Conservation (phyloP, 495 filamentous ascomycete genomes). For the Penicillium paradoxum region DNA sequence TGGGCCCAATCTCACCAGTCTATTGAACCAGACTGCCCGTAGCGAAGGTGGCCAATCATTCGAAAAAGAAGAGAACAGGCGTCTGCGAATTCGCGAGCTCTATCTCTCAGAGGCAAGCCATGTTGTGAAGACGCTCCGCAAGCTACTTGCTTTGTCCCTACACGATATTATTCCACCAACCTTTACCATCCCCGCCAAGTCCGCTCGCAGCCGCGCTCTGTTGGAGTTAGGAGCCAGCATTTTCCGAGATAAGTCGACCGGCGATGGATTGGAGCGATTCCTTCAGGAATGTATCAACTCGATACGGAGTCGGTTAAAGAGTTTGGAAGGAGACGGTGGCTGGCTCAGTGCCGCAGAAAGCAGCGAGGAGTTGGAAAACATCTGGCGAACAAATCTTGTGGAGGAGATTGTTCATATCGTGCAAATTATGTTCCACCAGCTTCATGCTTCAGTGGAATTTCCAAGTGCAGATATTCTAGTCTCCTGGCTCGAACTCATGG, state of each 20-base stretch:
- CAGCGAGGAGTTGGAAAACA: constrained; percentile 50
- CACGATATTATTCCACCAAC: constrained; percentile 16
- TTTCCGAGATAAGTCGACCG: constrained; percentile 28
- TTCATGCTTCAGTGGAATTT: constrained; percentile 51
- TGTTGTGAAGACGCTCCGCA: constrained; percentile 40
- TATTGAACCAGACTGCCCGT: constrained; percentile 29
- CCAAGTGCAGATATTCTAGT: constrained; percentile 56
- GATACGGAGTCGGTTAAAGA: constrained; percentile 41
- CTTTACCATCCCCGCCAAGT: not conserved
- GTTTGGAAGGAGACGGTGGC: constrained; percentile 44
- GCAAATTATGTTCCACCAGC: constrained; percentile 64
- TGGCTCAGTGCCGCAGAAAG: constrained; percentile 47
- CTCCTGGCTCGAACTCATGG: constrained; percentile 71
- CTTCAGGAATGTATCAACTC: constrained; percentile 40
- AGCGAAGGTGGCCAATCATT: constrained; percentile 53
- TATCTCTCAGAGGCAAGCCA: constrained; percentile 65
- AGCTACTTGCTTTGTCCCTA: constrained; percentile 37
- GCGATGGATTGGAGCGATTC: constrained; percentile 24
- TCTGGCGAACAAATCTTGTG: constrained; percentile 59
- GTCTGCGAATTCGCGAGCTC: constrained; percentile 56
- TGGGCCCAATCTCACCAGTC: constrained; percentile 36
- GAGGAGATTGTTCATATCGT: constrained; percentile 68
- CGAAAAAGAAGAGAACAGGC: constrained; percentile 51
- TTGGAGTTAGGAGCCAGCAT: constrained; percentile 27
- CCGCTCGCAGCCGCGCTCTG: constrained; percentile 20